phyloP scores from a whole-genome alignment of 2,329 filamentous ascomycete species.

The Cytospora piceicola region DNA sequence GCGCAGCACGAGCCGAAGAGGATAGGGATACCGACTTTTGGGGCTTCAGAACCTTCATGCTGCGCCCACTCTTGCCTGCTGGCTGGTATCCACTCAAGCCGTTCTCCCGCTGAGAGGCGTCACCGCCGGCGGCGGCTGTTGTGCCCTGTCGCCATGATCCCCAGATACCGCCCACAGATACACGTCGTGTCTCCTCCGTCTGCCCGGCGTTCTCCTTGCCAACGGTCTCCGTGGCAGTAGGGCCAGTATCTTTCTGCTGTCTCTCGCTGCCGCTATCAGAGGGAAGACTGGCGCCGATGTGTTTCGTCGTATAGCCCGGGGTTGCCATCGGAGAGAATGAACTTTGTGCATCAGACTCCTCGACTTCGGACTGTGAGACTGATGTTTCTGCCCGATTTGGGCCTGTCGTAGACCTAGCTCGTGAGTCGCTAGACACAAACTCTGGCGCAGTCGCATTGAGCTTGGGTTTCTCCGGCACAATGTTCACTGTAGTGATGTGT shows the following conservation, averaged over 20 bases:
- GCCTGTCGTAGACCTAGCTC: constrained; percentile 30
- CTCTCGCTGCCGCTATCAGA: constrained; percentile 52
- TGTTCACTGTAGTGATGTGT: constrained; percentile 67
- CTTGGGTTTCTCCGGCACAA: constrained; percentile 59
- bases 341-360: constrained; percentile 37
- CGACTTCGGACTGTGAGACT: constrained; percentile 35
- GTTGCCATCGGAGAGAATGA: constrained; percentile 37
- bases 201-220: constrained; percentile 35
- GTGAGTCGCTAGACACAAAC: constrained; percentile 43
- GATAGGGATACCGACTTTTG: constrained; percentile 60
- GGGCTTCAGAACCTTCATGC: constrained; percentile 90
- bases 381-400: constrained; percentile 33
- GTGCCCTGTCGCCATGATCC: constrained; percentile 69
- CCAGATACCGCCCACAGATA: constrained; percentile 64
- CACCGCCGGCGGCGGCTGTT: constrained; percentile 51
- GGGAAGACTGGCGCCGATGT: constrained; percentile 41
- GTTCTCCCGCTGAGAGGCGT: constrained; percentile 57
- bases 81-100: constrained; percentile 71
- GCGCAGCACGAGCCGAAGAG: constrained; percentile 55
- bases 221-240: constrained; percentile 37
- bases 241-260: constrained; percentile 43
- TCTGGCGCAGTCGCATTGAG: constrained; percentile 58
- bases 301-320: constrained; percentile 41
- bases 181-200: constrained; percentile 44
- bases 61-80: constrained; percentile 61